phyloP scores from a whole-genome alignment of 768 basidiomycete genomes.

The Strobilomyces echinocephalus region DNA sequence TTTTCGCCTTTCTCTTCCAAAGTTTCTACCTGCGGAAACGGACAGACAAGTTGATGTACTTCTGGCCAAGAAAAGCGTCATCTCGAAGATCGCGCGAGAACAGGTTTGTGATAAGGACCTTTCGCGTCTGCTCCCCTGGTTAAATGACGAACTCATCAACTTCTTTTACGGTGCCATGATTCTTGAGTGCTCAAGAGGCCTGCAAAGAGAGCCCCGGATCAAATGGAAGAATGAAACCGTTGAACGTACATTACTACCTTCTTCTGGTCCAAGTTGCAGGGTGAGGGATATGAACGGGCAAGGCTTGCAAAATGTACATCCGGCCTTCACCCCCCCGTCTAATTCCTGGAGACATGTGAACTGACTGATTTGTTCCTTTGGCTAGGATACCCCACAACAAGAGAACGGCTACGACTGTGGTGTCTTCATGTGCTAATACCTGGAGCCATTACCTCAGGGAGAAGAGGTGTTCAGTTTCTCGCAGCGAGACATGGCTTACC shows the following conservation, averaged over 20 bases:
- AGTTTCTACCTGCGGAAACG: constrained; percentile 49
- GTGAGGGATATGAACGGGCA: constrained; percentile 77
- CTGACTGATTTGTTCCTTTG: constrained; percentile 4
- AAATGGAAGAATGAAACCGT: constrained; percentile 31
- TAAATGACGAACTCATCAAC: constrained; percentile 98
- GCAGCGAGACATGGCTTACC: constrained; percentile 78
- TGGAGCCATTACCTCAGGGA: constrained; percentile 77
- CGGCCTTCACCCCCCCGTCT: background rate
- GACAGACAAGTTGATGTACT: constrained; percentile 54
- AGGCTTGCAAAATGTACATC: constrained; percentile 73
- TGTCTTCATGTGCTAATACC: constrained; percentile 89
- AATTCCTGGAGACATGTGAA: constrained; percentile 1
- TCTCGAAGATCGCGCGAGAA: constrained; percentile 62
- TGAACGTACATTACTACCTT: constrained; percentile 82
- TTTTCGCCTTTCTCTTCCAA: constrained; percentile 52
- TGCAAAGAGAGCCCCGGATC: constrained; percentile 52
- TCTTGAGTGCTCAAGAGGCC: constrained; percentile 59
- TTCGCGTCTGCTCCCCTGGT: constrained; percentile 72
- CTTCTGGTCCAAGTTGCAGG: constrained; percentile 80
- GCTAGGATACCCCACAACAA: constrained; percentile 78
- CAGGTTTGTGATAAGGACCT: constrained; percentile 71
- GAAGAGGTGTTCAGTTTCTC: constrained; percentile 74
- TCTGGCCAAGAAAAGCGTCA: constrained; percentile 51
- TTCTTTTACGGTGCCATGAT: constrained; percentile 91
- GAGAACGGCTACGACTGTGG: constrained; percentile 95